Evolutionary conservation across 352 stramenopile genomes (phyloP).

Genomic region (Phytophthora pisi): DNA sequence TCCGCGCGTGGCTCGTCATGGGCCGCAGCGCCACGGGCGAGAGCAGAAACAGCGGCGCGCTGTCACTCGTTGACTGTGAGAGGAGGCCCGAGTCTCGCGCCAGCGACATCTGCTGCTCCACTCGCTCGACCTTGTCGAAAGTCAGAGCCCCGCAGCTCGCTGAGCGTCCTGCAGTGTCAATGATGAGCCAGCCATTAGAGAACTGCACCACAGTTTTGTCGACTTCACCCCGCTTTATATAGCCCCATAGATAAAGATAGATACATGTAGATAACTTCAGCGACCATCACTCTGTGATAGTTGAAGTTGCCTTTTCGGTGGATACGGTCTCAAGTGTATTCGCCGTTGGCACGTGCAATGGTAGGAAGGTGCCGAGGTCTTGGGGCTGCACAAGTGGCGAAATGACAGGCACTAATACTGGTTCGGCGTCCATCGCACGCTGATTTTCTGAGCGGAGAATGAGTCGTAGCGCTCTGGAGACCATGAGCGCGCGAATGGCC

Average conservation of each 20-base stretch:
- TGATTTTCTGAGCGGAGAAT: neutral
- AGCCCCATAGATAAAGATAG: conserved; percentile 27
- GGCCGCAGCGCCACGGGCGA: conserved; percentile 27
- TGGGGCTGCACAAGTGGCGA: conserved; percentile 2
- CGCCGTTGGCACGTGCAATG: neutral
- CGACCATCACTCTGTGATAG: conserved; percentile 23
- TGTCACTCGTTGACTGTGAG: conserved; percentile 22
- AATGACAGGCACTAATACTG: conserved; percentile 3
- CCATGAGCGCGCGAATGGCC: neutral
- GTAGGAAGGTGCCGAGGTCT: neutral
- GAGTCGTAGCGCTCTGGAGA: conserved; percentile 3
- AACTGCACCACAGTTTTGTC: neutral
- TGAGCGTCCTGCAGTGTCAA: conserved; percentile 7
- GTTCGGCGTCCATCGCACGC: neutral
- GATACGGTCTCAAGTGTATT: neutral
- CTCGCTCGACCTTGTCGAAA: conserved; percentile 10
- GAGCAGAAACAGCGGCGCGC: conserved; percentile 27
- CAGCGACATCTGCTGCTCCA: conserved; percentile 28
- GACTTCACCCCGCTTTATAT: conserved; percentile 15
- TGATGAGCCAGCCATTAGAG: neutral
- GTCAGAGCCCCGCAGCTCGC: conserved; percentile 5
- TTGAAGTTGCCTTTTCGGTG: conserved; percentile 32
- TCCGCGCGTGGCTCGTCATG: conserved; percentile 42
- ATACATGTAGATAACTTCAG: neutral
- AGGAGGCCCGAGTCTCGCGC: conserved; percentile 14